These are phyloP conservation scores for Botrytis paeoniae DNA, from an alignment of 2,329 filamentous ascomycete species.

Conservation along the genomic window DNA sequence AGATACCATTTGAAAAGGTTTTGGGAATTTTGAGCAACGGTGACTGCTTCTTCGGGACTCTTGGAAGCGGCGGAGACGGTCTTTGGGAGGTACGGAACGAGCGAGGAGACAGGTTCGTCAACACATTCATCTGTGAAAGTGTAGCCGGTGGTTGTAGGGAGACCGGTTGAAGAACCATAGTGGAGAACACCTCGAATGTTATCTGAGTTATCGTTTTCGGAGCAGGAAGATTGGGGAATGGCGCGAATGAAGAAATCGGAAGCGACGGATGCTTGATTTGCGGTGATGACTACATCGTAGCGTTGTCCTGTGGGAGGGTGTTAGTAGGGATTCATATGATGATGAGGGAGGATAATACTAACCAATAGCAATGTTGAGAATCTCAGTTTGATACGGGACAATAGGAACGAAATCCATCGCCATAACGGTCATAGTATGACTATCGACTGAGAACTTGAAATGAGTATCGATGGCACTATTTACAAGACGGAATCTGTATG, in stretches of 20 bases:
- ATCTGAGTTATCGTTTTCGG: constrained; percentile 53
- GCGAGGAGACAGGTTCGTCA: constrained; percentile 33
- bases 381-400: constrained; percentile 38
- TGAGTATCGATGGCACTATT: constrained; percentile 42
- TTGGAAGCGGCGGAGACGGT: constrained; percentile 21
- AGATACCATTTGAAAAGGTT: constrained; percentile 48
- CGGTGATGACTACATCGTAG: constrained; percentile 44
- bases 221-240: constrained; percentile 53
- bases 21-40: constrained; percentile 28
- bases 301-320: constrained; percentile 41
- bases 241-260: constrained; percentile 57
- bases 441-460: constrained; percentile 49
- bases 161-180: constrained; percentile 43
- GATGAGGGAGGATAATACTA: background rate
- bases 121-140: constrained; percentile 32
- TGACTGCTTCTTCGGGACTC: constrained; percentile 27
- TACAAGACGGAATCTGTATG: constrained; percentile 47
- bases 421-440: constrained; percentile 55
- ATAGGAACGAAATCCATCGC: constrained; percentile 56
- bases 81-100: constrained; percentile 32
- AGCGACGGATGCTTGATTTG: constrained; percentile 41
- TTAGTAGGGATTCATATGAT: background rate
- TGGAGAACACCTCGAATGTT: constrained; percentile 47
- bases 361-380: constrained; percentile 54
- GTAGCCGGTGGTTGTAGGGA: constrained; percentile 34